Base-by-base conservation (phyloP, 2,329 filamentous ascomycete genomes). In the Clarireedia homoeocarpa region DNA sequence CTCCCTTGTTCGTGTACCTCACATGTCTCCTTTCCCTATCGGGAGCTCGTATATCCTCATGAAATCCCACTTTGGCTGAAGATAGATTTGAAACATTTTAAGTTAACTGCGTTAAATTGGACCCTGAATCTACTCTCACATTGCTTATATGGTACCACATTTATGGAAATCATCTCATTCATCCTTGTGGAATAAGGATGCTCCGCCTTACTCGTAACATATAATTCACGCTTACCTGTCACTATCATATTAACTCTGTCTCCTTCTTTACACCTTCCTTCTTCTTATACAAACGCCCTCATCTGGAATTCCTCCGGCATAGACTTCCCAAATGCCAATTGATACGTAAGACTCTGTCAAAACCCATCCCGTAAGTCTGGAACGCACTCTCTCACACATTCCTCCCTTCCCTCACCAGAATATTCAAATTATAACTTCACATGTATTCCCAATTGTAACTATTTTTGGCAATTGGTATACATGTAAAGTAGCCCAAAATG, bases 361-460 rank as follows among this genome's bases (percentile, higher is more conserved):
- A 39, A 48, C 15, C 23, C 39, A 27, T 38, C 38, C 42, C 17
- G 51, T 54, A 49, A 54, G 52, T 54, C n/a, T 53, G 23, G 44
- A 47, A 20, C 36, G 30, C 30, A 34, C 30, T 49, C 39, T 17
- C 30, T 34, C 30, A 9, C 9, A 34, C 30, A 34, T 34, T 51
- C 26, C 50, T 50, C 52, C 51, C 55, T 46, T 57, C 45, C 30
- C 45, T 48, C 55, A 42, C 9, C 38, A 26, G 50, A 49, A 45
- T 26, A 26, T 24, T 27, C 20, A 26, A 24, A 12, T 23, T 14
- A 15, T n/a, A 36, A n/a, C 17, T 36, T 15, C 42, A 34, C 27
- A 27, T 17, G 27, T 42, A 38, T 27, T 10, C 6, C 40, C 27
- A 24, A 15, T 7, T 34, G 24, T 20, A 24, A 24, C 30, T 27